These are phyloP conservation scores for Ustilago sp. DNA, from an alignment of 1,284 basidiomycete genomes.

Conservation along the genomic window DNA sequence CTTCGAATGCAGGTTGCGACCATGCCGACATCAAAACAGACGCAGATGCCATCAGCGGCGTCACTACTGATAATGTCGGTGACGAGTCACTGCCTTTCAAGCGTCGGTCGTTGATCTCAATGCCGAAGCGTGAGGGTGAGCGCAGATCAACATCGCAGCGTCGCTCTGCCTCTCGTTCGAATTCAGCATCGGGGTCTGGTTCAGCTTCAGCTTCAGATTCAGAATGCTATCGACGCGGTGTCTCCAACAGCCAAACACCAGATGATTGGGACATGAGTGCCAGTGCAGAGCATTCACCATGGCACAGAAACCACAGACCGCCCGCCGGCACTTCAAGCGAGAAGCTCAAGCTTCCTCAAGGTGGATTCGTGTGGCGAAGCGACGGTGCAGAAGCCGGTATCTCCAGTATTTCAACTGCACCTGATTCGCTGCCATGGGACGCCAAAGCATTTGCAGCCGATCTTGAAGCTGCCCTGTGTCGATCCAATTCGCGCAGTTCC, in stretches of 20 bases:
- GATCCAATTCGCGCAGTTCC: slow-evolving; percentile 24
- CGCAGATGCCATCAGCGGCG: slow-evolving; percentile 17
- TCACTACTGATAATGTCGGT: slow-evolving; percentile 27
- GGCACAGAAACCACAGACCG: slow-evolving; percentile 56
- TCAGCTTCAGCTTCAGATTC: slow-evolving; percentile 29
- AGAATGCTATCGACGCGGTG: slow-evolving; percentile 10
- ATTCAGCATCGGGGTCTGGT: slow-evolving; percentile 25
- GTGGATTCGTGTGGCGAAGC: slow-evolving; percentile 57
- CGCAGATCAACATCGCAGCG: background rate
- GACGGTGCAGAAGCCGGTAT: slow-evolving; percentile 43
- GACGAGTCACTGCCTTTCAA: slow-evolving; percentile 27
- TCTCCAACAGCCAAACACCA: slow-evolving; percentile 26
- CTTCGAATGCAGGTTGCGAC: slow-evolving; percentile 28
- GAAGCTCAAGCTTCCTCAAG: slow-evolving; percentile 51
- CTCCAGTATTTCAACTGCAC: slow-evolving; percentile 20
- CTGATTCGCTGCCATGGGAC: slow-evolving; percentile 43
- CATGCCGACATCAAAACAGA: slow-evolving; percentile 26
- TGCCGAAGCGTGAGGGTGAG: slow-evolving; percentile 18
- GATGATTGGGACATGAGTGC: slow-evolving; percentile 41
- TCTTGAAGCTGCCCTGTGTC: slow-evolving; percentile 20
- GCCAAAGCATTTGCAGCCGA: slow-evolving; percentile 41
- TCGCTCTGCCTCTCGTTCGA: slow-evolving; percentile 17
- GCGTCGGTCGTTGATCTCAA: slow-evolving; percentile 18
- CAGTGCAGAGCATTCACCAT: slow-evolving; percentile 50
- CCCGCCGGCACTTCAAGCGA: slow-evolving; percentile 36